Evolutionary conservation across 768 basidiomycete species (phyloP), one percentile per base, ranked within the genome.

Genomic region (Xerocomellus amylosporus): DNA sequence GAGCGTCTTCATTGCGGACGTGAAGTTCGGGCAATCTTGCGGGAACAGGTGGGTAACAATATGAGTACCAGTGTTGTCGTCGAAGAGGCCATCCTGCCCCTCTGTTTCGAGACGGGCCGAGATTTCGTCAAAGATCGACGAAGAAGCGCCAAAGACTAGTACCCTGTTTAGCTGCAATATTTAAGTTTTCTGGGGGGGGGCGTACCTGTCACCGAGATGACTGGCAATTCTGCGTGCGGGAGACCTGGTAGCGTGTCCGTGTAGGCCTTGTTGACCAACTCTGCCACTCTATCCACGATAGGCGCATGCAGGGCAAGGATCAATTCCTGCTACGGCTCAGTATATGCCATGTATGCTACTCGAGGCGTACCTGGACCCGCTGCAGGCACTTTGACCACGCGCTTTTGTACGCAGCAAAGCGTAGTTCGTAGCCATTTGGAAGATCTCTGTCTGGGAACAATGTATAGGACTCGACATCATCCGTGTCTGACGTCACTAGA

Each of bases 381-480:
- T 71, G 64, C 28, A 86, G 68, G 64, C 86, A 87, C 54, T 77
- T 82, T 50, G 59, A 71, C 87, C 87, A 89, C 2, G 81, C 81
- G 2, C 60, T 63, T 46, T 64, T 77, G 65, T 88, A 89, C 6
- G 79, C 81, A 44, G 74, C 61, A 46, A 85, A 70, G 24, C 83
- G 77, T 39, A 79, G 59, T 31, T 70, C 58, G 49, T 72, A 72
- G 20, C 73, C 71, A 17, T 71, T 60, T 19, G 59, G 60, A 30
- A 65, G 55, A 38, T 71, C 70, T 46, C 69, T 66, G 31, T 65
- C 69, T 9, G 67, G 62, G 38, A 69, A 71, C 19, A 72, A 39
- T 1, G 65, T 55, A 19, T 71, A 70, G 14, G 57, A 60, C 13
- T 59, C 58, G 47, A 48, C 49, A n/a, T 52, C 48, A 12, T 59